Conservation (phyloP, 2,329 filamentous ascomycete genomes). For the Arthrobotrys iridis region DNA sequence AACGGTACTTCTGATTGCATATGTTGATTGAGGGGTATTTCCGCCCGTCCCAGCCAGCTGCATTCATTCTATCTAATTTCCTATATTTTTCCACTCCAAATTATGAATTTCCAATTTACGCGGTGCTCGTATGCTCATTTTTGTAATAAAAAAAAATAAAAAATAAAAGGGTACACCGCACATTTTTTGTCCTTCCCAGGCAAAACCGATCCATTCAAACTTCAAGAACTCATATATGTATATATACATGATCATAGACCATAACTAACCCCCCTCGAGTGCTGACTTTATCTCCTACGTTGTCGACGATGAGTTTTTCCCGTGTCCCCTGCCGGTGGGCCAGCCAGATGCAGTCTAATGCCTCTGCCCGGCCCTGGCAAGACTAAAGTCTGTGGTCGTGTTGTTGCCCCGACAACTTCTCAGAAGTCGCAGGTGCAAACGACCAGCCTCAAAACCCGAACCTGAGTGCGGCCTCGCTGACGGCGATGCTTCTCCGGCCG, state of each 20-base stretch:
- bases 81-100: background rate
- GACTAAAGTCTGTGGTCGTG: constrained; percentile 16
- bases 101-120: too few species aligned
- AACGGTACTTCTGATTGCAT: constrained; percentile 23
- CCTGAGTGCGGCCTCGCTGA: constrained; percentile 14
- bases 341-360: constrained; percentile 6
- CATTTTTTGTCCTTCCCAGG: too few species aligned
- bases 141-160: too few species aligned
- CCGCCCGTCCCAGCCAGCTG: too few species aligned
- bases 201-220: too few species aligned
- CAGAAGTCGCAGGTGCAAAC: constrained; percentile 10
- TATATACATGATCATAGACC: too few species aligned
- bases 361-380: constrained; percentile 4
- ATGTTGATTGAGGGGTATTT: background rate
- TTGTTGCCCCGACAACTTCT: constrained; percentile 41
- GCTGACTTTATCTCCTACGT: too few species aligned
- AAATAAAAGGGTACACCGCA: too few species aligned
- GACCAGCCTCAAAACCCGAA: constrained; percentile 19
- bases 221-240: too few species aligned
- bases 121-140: too few species aligned
- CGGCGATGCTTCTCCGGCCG: background rate
- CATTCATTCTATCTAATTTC: background rate
- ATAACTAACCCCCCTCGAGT: too few species aligned
- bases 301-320: background rate
- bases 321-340: background rate